Base-by-base conservation (phyloP, 2,329 filamentous ascomycete species). In the Coniochaeta sp. region DNA sequence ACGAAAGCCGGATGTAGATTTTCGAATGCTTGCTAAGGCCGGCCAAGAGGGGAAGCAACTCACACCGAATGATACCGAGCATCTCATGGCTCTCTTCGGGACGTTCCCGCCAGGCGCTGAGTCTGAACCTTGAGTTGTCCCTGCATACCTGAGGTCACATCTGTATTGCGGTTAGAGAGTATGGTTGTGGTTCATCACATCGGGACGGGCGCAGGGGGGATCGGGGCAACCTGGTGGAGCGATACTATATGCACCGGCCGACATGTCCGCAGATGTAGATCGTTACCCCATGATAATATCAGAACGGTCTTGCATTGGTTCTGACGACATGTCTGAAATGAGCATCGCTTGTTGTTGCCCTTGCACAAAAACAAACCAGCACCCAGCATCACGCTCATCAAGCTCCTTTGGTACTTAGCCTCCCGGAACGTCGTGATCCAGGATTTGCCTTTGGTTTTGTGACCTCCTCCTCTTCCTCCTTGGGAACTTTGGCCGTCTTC, bases 81-180 rank as follows among this genome's bases (percentile, higher is more conserved):
- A 68, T 49, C 50, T 68, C 33, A 69, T 69, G 67, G 63, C 65
- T 4, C 52, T 69, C 45, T 70, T 69, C 56, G 66, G 64, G 3
- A 69, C 67, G 1, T 68, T 67, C 33, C 65, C 67, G 2, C 63
- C 64, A 4, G 62, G 63, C 38, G 62, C 66, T n/a, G 64, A 66
- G 40, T 65, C 64, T 22, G 64, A 67, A 50, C 61, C 65, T 9
- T 67, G 60, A 27, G 16, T 6, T 6, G 18, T n/a, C 20, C 12
- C 33, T 18, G 33, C 33, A 22, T 22, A 9, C n/a, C n/a, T n/a
- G n/a, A n/a, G 33, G 33, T 22, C 33, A 38, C 33, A 22, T 38
- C 18, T 38, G 13, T 38, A 4, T 4, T 38, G 6, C 16, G 8
- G 16, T 22, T 10, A 38, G 4, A 38, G 3, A 18, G 33, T 38